A percentile compares a stretch with the other conserved stretches of the same genome.
phyloP scores from a whole-genome alignment of 2,329 filamentous ascomycete species.

The Aspergillus unguis region DNA sequence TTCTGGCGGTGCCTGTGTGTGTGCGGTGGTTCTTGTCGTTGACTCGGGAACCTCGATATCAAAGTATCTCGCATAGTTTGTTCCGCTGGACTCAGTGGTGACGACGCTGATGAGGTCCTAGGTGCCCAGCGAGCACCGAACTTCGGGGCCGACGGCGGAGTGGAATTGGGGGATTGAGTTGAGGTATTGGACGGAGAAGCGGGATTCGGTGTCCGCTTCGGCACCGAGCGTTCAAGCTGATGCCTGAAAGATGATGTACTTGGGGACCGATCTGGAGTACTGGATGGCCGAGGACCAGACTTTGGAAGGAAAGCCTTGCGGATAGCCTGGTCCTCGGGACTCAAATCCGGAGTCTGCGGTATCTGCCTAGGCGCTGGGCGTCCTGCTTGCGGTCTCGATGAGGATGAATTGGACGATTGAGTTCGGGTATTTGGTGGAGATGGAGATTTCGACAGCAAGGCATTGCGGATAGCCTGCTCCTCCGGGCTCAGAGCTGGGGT shows the following conservation, averaged over 20 bases:
- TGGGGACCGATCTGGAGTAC: no score
- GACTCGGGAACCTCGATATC: background rate
- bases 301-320: background rate
- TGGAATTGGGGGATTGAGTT: no score
- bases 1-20: background rate
- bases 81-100: slow-evolving; percentile 30
- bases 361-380: background rate
- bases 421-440: background rate
- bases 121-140: background rate
- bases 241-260: no score
- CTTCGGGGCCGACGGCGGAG: background rate
- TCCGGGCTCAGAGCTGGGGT: slow-evolving; percentile 27
- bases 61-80: slow-evolving; percentile 29
- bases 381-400: background rate
- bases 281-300: background rate
- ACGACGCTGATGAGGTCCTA: background rate
- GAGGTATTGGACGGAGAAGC: background rate
- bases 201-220: background rate
- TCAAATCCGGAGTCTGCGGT: background rate
- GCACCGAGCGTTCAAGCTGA: no score
- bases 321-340: background rate
- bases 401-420: background rate
- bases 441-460: slow-evolving; percentile 19
- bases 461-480: slow-evolving; percentile 31
- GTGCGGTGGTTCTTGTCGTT: background rate